These are phyloP conservation scores for Suhomyces chickasaworum DNA, from an alignment of 1,139 yeast species.

Conservation along the genomic window DNA sequence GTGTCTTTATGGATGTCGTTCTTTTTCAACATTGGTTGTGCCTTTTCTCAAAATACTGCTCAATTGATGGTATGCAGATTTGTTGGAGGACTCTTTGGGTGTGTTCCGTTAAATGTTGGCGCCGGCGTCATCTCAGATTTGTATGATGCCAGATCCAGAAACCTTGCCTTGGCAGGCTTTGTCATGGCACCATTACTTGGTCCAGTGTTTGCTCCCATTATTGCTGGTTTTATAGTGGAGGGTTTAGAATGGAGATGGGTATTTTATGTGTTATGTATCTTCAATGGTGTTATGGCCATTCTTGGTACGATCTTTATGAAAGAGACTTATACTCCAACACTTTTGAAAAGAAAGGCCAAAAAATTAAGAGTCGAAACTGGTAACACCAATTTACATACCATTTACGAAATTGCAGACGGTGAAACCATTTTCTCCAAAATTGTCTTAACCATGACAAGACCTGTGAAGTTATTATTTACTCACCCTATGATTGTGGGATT, in stretches of 20 bases:
- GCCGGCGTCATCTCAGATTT: slow-evolving; percentile 42
- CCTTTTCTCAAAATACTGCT: slow-evolving; percentile 39
- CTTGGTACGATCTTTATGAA: slow-evolving; percentile 37
- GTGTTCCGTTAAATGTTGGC: slow-evolving; percentile 47
- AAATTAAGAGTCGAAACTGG: slow-evolving; percentile 38
- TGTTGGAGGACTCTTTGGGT: slow-evolving; percentile 42
- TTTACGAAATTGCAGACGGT: slow-evolving; percentile 44
- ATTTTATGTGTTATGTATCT: slow-evolving; percentile 43
- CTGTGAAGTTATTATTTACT: slow-evolving; percentile 42
- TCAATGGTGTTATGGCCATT: slow-evolving; percentile 43
- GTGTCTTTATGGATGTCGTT: slow-evolving; percentile 34
- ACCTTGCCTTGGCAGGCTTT: slow-evolving; percentile 44
- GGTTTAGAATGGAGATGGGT: slow-evolving; percentile 46
- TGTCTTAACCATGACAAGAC: slow-evolving; percentile 39
- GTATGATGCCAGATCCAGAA: slow-evolving; percentile 41
- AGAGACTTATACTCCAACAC: slow-evolving; percentile 46
- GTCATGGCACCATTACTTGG: slow-evolving; percentile 54
- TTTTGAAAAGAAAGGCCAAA: slow-evolving; percentile 36
- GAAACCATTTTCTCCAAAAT: slow-evolving; percentile 37
- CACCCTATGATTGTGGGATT: slow-evolving; percentile 50
- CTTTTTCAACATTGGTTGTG: slow-evolving; percentile 45
- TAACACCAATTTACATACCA: slow-evolving; percentile 42
- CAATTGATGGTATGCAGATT: slow-evolving; percentile 46
- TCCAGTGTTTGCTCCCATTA: slow-evolving; percentile 61
- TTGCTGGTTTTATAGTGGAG: slow-evolving; percentile 49